Base-by-base conservation (phyloP, 2,329 filamentous ascomycete genomes). In the Colletotrichum tropicale region DNA sequence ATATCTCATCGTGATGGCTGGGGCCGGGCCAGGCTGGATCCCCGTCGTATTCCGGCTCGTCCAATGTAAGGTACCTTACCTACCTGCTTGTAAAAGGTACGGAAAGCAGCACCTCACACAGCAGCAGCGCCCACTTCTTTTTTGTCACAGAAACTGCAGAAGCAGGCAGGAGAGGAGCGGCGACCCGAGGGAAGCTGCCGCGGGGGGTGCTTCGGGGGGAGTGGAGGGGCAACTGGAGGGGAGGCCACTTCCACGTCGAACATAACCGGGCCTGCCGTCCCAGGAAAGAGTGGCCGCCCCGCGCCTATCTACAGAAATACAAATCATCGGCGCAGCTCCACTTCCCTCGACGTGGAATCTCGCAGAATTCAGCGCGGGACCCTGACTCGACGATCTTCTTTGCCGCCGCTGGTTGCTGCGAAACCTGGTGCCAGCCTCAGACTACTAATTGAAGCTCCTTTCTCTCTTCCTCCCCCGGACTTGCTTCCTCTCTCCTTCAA, bases 331-430 rank as follows among this genome's bases (percentile, higher is more conserved):
- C 43, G 71, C 55, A 55, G 68, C 64, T 73, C 73, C 73, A 73
- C 73, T 73, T 68, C 64, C 62, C 61, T 75, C 67, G 72, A 75
- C 62, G 43, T 75, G 73, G 73, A 75, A 75, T 38, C 73, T 75
- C 73, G 73, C 69, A 75, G 73, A 75, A 75, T 75, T 30, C 62
- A 21, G 52, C 73, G 38, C 64, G 69, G 71, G 69, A 73, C 73
- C 73, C 73, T 75, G 73, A 73, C 70, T 75, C 73, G 70, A 71
- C 64, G 36, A 61, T 61, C 58, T 5, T n/a, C 43, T 48, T 48
- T 21, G 58, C 58, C 32, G 38, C 52, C 65, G 60, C 24, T 7
- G 26, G 32, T 72, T 69, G 66, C 56, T 52, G 3, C 18, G 67
- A 61, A 56, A 64, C 61, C 69, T 24, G 36, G 18, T 61, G 18